Conservation (phyloP, 2,329 filamentous ascomycete species). For the Epichloe brachyelytri region DNA sequence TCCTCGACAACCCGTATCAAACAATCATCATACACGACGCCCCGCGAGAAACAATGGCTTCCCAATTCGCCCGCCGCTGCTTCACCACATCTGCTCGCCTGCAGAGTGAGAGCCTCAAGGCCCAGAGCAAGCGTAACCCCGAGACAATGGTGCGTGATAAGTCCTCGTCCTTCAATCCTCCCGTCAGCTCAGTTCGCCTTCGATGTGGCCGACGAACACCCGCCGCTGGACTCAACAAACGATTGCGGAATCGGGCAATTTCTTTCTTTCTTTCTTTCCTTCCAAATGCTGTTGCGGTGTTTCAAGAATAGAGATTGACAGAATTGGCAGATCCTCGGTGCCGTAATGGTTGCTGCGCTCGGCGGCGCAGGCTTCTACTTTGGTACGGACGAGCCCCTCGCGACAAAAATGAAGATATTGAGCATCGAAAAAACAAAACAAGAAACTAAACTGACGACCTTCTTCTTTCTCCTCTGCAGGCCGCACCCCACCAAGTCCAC, state of each 20-base stretch:
- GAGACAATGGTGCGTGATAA: conserved; percentile 31
- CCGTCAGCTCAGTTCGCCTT: neutral
- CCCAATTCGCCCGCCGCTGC: conserved; percentile 41
- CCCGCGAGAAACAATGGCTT: conserved; percentile 35
- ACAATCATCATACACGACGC: conserved; percentile 3
- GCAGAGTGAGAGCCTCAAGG: conserved; percentile 36
- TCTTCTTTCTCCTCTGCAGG: conserved; percentile 31
- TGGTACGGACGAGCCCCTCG: conserved; percentile 34
- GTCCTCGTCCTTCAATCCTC: conserved; percentile 10
- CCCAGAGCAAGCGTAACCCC: conserved; percentile 43
- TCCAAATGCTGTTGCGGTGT: neutral
- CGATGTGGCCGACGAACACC: neutral
- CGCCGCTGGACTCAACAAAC: neutral
- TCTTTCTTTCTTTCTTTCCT: too few species aligned
- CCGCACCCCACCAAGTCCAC: conserved; percentile 70
- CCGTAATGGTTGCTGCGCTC: conserved; percentile 81
- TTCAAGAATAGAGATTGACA: neutral
- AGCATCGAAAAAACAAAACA: too few species aligned
- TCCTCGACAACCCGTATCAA: neutral
- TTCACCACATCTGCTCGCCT: conserved; percentile 41
- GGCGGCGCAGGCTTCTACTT: conserved; percentile 85
- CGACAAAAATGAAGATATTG: too few species aligned
- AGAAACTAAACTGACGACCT: too few species aligned
- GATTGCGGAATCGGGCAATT: too few species aligned
- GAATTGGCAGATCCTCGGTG: conserved; percentile 61